Conservation (phyloP, 73 alveolate genomes). For the Loxodes magnus region DNA sequence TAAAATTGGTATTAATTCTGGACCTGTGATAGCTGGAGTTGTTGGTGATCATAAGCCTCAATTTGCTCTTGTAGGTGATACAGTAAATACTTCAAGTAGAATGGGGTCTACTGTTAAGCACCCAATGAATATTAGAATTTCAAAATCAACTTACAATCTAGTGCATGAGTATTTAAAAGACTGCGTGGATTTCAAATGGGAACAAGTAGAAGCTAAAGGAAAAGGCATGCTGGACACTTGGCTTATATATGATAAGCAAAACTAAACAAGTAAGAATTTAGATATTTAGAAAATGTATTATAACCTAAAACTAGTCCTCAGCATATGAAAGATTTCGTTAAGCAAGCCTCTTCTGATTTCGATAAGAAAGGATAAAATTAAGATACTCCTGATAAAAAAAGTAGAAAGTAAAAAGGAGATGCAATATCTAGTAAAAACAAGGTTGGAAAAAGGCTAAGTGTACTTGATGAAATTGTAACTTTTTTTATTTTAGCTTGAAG, state of each 20-base stretch:
- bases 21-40: constrained; percentile 94
- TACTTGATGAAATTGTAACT: no score
- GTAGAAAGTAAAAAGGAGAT: background rate
- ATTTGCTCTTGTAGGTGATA: constrained; percentile 94
- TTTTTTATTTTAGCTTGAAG: no score
- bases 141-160: background rate
- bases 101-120: constrained; percentile 71
- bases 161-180: no score
- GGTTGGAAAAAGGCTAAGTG: no score
- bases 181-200: constrained; percentile 7
- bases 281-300: background rate
- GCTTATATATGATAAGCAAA: constrained; percentile 9
- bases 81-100: constrained; percentile 95
- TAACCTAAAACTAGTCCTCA: background rate
- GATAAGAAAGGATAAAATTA: background rate
- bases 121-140: background rate
- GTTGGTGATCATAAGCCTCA: constrained; percentile 96
- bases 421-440: background rate
- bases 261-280: background rate
- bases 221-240: constrained; percentile 10
- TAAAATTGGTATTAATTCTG: constrained; percentile 95
- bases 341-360: background rate
- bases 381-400: background rate
- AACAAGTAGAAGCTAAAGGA: constrained; percentile 24
- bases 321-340: background rate